phyloP scores from a whole-genome alignment of 2,329 filamentous ascomycete species.

The Zalaria sp. region DNA sequence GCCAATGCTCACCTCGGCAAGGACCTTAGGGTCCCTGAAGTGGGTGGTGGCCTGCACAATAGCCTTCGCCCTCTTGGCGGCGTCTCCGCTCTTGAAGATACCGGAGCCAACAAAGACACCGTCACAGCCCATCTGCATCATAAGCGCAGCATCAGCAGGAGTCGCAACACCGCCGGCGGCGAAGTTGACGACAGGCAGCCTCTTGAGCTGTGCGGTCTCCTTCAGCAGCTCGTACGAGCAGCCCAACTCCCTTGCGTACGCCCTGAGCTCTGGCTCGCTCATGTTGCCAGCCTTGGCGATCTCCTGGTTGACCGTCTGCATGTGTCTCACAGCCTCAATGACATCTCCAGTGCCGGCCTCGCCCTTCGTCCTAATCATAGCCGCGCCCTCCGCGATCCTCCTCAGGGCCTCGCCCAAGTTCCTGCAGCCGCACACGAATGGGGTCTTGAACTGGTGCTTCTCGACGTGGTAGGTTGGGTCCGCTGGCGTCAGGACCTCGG shows the following conservation, averaged over 20 bases:
- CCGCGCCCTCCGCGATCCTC: slow-evolving; percentile 81
- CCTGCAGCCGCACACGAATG: slow-evolving; percentile 93
- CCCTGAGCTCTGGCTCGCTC: slow-evolving; percentile 58
- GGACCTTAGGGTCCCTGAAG: slow-evolving; percentile 68
- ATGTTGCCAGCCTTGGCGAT: slow-evolving; percentile 58
- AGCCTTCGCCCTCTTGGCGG: slow-evolving; percentile 76
- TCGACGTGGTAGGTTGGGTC: slow-evolving; percentile 85
- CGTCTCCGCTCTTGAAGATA: slow-evolving; percentile 94
- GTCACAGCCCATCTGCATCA: slow-evolving; percentile 99
- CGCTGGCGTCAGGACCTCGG: slow-evolving; percentile 90
- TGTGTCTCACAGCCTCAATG: slow-evolving; percentile 90
- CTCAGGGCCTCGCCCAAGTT: slow-evolving; percentile 88
- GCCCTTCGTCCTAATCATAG: slow-evolving; percentile 98
- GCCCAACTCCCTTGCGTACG: slow-evolving; percentile 68
- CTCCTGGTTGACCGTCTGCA: slow-evolving; percentile 75
- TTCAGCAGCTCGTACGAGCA: slow-evolving; percentile 66
- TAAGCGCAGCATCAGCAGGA: slow-evolving; percentile 86
- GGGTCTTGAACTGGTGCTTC: slow-evolving; percentile 68
- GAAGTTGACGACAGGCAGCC: slow-evolving; percentile 93
- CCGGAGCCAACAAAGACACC: slow-evolving; percentile 94
- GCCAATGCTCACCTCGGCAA: slow-evolving; percentile 77
- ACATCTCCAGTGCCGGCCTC: slow-evolving; percentile 96
- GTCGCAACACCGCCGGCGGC: slow-evolving; percentile 99
- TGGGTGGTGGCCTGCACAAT: slow-evolving; percentile 93
- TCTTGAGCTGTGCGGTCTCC: slow-evolving; percentile 73